Conservation (phyloP, 805 yeast species). For the Kluyveromyces siamensis region DNA sequence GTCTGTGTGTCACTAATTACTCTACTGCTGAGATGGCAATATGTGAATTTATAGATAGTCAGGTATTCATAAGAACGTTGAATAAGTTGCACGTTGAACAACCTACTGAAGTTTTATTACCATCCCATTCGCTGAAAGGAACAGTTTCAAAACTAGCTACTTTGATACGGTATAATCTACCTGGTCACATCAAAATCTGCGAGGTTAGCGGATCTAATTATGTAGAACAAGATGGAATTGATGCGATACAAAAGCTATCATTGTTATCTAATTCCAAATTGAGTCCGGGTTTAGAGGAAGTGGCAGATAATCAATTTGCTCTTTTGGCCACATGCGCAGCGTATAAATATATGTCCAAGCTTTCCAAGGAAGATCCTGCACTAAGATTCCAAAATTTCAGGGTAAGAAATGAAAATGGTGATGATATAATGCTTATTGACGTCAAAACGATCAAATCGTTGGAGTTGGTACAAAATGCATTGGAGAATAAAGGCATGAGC, state of each 20-base stretch:
- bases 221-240: slow-evolving; percentile 19
- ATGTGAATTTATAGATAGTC: slow-evolving; percentile 35
- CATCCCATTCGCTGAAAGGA: slow-evolving; percentile 23
- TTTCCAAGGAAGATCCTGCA: slow-evolving; percentile 4
- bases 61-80: slow-evolving; percentile 36
- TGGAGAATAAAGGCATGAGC: slow-evolving; percentile 24
- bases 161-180: slow-evolving; percentile 29
- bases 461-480: slow-evolving; percentile 31
- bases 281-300: slow-evolving; percentile 9
- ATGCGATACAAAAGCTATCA: slow-evolving; percentile 12
- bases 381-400: slow-evolving; percentile 26
- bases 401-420: slow-evolving; percentile 31
- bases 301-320: slow-evolving; percentile 25
- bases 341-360: slow-evolving; percentile 16
- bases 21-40: slow-evolving; percentile 32
- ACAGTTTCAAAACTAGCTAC: slow-evolving; percentile 26
- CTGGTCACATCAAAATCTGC: slow-evolving; percentile 16
- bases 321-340: slow-evolving; percentile 30
- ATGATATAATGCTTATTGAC: slow-evolving; percentile 37
- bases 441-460: slow-evolving; percentile 30
- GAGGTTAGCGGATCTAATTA: slow-evolving; percentile 22
- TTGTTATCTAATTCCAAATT: slow-evolving; percentile 8
- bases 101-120: slow-evolving; percentile 31
- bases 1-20: slow-evolving; percentile 32
- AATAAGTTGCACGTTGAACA: slow-evolving; percentile 31